Conservation (phyloP, 1,284 basidiomycete species). For the Albatrellus sp. region DNA sequence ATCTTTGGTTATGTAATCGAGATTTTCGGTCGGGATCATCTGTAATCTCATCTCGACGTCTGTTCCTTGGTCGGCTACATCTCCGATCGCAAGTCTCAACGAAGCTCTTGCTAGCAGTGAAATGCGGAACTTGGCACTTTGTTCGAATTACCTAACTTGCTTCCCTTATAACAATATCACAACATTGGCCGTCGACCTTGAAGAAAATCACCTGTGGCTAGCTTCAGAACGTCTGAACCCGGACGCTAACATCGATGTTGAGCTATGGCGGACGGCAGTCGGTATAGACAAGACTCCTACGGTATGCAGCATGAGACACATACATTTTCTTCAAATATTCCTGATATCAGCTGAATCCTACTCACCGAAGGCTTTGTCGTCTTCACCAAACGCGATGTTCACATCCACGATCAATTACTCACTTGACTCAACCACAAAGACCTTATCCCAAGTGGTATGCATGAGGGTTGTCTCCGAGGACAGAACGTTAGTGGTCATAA, state of each 20-base stretch:
- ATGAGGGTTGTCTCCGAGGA: slow-evolving; percentile 59
- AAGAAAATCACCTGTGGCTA: slow-evolving; percentile 49
- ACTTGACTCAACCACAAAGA: slow-evolving; percentile 3
- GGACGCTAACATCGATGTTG: slow-evolving; percentile 44
- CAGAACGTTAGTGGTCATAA: slow-evolving; percentile 48
- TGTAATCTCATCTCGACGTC: no score
- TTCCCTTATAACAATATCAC: slow-evolving; percentile 18
- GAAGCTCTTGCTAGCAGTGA: no score
- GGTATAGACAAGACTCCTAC: slow-evolving; percentile 13
- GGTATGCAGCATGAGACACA: slow-evolving; percentile 11
- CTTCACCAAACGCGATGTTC: slow-evolving; percentile 14
- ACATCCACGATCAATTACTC: slow-evolving; percentile 9
- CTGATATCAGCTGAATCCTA: not conserved
- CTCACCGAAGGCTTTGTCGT: not conserved
- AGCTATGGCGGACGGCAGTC: slow-evolving; percentile 39
- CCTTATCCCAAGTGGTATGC: slow-evolving; percentile 36
- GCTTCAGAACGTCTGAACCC: slow-evolving; percentile 38
- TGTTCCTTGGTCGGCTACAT: no score
- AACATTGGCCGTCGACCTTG: slow-evolving; percentile 52
- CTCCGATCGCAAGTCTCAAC: no score
- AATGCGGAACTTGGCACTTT: slow-evolving; percentile 9
- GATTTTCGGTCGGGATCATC: no score
- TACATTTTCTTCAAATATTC: not conserved
- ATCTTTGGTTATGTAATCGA: no score
- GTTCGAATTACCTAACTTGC: not conserved